A percentile compares a stretch with the other conserved stretches of the same genome.
Conservation (phyloP, 2,329 filamentous ascomycete species). For the Phaeophleospora eucalypticola region DNA sequence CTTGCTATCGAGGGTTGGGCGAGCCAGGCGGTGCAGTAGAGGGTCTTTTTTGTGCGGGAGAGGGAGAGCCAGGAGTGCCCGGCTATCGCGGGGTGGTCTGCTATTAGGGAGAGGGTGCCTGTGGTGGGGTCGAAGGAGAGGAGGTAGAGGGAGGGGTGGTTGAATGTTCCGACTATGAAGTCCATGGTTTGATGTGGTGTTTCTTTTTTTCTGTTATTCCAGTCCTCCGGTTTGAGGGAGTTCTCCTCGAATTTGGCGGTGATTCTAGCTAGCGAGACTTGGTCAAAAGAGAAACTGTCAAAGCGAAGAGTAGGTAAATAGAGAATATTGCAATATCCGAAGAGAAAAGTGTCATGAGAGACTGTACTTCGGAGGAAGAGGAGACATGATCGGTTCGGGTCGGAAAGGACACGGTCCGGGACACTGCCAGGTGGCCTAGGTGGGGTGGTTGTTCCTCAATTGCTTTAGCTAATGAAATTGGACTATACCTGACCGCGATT, state of each 20-base stretch:
- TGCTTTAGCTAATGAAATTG: constrained; percentile 1
- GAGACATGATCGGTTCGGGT: not conserved
- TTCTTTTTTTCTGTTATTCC: not conserved
- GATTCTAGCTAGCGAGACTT: too few species aligned
- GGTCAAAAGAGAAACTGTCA: too few species aligned
- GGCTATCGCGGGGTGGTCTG: constrained; percentile 29
- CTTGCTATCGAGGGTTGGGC: constrained; percentile 30
- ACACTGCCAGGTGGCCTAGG: not conserved
- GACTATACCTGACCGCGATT: not conserved
- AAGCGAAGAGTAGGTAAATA: too few species aligned
- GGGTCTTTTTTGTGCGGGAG: constrained; percentile 25
- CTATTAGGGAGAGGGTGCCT: constrained; percentile 21
- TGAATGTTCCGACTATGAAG: constrained; percentile 35
- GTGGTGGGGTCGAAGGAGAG: constrained; percentile 26
- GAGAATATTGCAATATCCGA: too few species aligned
- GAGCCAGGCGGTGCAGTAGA: constrained; percentile 37
- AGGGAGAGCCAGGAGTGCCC: constrained; percentile 36
- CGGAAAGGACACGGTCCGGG: constrained; percentile 12
- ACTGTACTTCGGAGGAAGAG: not conserved
- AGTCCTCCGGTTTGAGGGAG: not conserved
- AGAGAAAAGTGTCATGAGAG: too few species aligned
- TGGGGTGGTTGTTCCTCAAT: not conserved
- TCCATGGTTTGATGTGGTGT: constrained; percentile 26
- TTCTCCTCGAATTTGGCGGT: too few species aligned
- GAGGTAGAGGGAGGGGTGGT: constrained; percentile 30